Evolutionary conservation across 208 protist genomes (phyloP), one percentile per base, ranked within the genome.

Genomic region (Leishmania turanica): DNA sequence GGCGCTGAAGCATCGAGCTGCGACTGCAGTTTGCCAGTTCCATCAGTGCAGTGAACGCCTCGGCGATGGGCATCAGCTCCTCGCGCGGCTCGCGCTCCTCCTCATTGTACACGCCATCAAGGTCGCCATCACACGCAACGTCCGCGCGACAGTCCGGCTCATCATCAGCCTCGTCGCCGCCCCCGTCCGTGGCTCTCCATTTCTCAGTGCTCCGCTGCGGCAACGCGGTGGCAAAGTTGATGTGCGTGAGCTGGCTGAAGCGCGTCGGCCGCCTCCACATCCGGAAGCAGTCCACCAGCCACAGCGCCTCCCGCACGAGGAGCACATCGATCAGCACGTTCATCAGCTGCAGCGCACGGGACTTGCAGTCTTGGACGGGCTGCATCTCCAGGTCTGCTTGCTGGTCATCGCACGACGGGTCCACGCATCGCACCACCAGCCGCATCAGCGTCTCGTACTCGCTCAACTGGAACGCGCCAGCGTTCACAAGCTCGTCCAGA

Each of bases 211-310:
- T 7, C 9, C 5, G 27, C 21, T 49, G 31, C 60, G 24, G 65
- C 78, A 76, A 51, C 53, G 74, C 64, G 9, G 37, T 78, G 11
- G 37, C 37, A 9, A 82, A 7, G 79, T 51, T 87, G 21, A 88
- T 70, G 37, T 80, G 64, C 13, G 82, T 74, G 31, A 88, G 70
- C 65, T 90, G 84, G 7, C 77, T 86, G 42, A 72, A 78, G 27
- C 71, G 21, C 7, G 78, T 60, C 21, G 84, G 74, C n/a, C 9
- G 45, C 51, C 37, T 54, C 27, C 73, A 11, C 27, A 62, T 17
- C n/a, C 81, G 77, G 70, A 91, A 91, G 77, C 69, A 79, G 58
- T 88, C 83, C 31, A 91, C 84, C 19, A 91, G 78, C 49, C 79
- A 51, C 8, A 88, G 54, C 53, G 85, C 85, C 47, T 86, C 68